These are phyloP conservation scores for Peziza echinospora DNA, from an alignment of 495 filamentous ascomycete genomes.

Conservation along the genomic window DNA sequence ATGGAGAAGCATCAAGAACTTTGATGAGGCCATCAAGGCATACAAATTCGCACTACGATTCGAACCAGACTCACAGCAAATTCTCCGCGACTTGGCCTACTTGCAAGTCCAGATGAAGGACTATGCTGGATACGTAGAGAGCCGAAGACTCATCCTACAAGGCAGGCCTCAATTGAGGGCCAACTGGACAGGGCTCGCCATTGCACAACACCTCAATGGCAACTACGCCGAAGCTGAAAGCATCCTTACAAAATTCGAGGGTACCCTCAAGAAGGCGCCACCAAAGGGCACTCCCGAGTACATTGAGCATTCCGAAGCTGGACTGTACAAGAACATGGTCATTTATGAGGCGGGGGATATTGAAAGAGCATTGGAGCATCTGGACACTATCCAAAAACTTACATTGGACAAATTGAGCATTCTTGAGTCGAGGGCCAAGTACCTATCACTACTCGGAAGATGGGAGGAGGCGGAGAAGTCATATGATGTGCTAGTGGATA, in stretches of 20 bases:
- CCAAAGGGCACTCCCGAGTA: conserved; percentile 50
- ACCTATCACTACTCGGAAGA: conserved; percentile 53
- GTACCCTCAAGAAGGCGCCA: conserved; percentile 45
- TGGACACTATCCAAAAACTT: conserved; percentile 52
- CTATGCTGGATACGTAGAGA: conserved; percentile 80
- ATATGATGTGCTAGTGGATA: conserved; percentile 56
- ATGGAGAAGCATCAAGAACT: conserved; percentile 83
- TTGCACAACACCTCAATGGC: conserved; percentile 76
- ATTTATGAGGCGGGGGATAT: conserved; percentile 71
- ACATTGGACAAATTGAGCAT: conserved; percentile 72
- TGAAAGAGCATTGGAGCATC: conserved; percentile 63
- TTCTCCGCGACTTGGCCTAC: conserved; percentile 78
- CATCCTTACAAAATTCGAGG: conserved; percentile 75
- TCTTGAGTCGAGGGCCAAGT: conserved; percentile 71
- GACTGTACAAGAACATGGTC: conserved; percentile 85
- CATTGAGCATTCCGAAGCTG: conserved; percentile 84
- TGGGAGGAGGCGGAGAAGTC: conserved; percentile 66
- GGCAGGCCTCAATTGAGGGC: conserved; percentile 53
- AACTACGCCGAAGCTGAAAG: conserved; percentile 72
- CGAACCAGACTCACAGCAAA: conserved; percentile 81
- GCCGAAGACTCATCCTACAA: conserved; percentile 63
- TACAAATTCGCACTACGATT: conserved; percentile 86
- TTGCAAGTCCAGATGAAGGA: conserved; percentile 95
- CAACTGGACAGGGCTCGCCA: conserved; percentile 90
- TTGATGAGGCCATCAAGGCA: conserved; percentile 94